phyloP scores from a whole-genome alignment of 208 protist species.

The Angomonas ambiguus region DNA sequence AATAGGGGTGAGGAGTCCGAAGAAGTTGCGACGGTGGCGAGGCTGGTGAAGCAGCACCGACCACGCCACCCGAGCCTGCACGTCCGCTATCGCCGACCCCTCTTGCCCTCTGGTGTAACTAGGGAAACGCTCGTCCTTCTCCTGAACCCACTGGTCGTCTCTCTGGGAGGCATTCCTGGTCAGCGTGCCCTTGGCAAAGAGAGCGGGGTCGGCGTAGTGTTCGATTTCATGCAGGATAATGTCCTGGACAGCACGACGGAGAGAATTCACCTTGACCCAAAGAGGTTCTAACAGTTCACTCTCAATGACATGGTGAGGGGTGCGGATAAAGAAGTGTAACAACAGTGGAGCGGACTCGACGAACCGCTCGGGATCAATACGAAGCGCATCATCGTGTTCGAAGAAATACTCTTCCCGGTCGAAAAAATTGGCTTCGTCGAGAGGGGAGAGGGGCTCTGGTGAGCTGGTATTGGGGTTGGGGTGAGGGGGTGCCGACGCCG shows the following conservation, averaged over 20 bases:
- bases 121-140: background rate
- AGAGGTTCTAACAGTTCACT: slow-evolving; percentile 30
- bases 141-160: background rate
- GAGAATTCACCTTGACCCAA: background rate
- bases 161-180: background rate
- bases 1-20: slow-evolving; percentile 8
- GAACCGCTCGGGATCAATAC: slow-evolving; percentile 38
- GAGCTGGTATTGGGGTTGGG: background rate
- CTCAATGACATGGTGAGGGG: slow-evolving; percentile 19
- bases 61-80: slow-evolving; percentile 3
- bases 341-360: slow-evolving; percentile 30
- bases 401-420: slow-evolving; percentile 32
- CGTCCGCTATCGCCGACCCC: background rate
- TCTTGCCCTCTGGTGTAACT: background rate
- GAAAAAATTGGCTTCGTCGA: no score
- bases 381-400: slow-evolving; percentile 29
- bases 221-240: slow-evolving; percentile 18
- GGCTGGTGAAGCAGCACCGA: background rate
- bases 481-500: background rate
- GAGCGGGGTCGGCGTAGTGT: background rate
- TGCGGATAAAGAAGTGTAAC: slow-evolving; percentile 36
- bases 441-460: background rate
- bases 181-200: background rate
- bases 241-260: slow-evolving; percentile 18
- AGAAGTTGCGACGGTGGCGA: background rate